Base-by-base conservation (phyloP, 164 flowering plant genomes). In the Saururus chinensis region DNA sequence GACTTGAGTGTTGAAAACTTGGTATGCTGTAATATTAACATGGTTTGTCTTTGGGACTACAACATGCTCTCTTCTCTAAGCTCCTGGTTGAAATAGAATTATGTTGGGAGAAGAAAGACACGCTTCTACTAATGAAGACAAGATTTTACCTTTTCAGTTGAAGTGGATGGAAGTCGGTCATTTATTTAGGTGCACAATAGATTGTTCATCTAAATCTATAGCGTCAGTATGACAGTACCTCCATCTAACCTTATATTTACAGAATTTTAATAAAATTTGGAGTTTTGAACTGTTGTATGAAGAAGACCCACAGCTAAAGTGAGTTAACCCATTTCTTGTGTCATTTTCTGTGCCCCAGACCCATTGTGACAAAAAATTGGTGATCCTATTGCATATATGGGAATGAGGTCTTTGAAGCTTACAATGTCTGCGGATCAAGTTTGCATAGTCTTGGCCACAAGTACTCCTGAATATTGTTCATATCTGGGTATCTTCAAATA, bases 361-460 rank as follows among this genome's bases (percentile, higher is more conserved):
- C 49, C 17, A 30, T 30, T 30, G 37, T 2, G 37, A 30, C 37
- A 30, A 30, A 30, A 2, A 3, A 45, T 12, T 45, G 49, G 17
- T 2, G 17, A 12, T 12, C 14, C 49, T 12, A 45, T 45, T 45
- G 17, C 17, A 45, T 8, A 30, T 30, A 30, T 30, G 37, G 37
- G 37, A 45, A 45, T 17, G 7, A 45, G 17, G 49, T 13, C 49
- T 17, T 12, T 12, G 49, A 48, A 40, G 26, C 11, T 79, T 87
- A 92, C 98, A 92, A 60, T 54, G 86, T 84, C 66, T 60, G 40
- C 57, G 78, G 84, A 58, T 83, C 88, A 53, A 89, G 80, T 41
- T 45, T 76, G 76, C 91, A 81, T 6, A 92, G 75, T 60, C 96
- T 69, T 24, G 95, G 95, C 96, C 95, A 92, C 9, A 92, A 79